phyloP scores from a whole-genome alignment of 2,329 filamentous ascomycete genomes.

The Penicillium sumatraense region DNA sequence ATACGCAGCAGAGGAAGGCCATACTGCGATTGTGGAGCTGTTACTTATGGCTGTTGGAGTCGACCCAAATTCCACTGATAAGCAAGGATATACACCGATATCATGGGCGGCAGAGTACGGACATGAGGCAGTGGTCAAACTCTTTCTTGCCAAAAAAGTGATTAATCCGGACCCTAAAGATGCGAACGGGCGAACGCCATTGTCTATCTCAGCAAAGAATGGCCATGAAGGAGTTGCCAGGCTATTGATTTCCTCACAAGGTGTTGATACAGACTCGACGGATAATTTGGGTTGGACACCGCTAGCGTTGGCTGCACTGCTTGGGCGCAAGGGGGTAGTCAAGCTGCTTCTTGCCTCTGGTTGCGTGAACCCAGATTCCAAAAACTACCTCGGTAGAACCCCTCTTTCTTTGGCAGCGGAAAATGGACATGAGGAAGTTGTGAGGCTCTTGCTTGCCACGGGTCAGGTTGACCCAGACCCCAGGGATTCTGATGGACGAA shows the following conservation, averaged over 20 bases:
- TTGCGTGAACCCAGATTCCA: neutral
- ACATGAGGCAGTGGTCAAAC: neutral
- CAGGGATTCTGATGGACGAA: neutral
- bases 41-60: slow-evolving; percentile 3
- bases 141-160: neutral
- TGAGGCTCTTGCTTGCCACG: neutral
- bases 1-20: neutral
- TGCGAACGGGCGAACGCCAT: neutral
- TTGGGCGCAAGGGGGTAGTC: neutral
- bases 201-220: neutral
- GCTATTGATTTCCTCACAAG: neutral
- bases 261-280: neutral
- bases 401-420: neutral
- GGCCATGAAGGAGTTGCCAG: neutral
- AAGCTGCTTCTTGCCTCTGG: neutral
- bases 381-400: neutral
- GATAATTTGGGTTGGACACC: neutral
- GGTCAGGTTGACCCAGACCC: neutral
- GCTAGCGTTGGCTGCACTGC: neutral
- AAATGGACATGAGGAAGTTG: neutral
- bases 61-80: neutral
- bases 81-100: neutral
- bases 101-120: neutral
- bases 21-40: neutral
- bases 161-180: neutral